These are phyloP conservation scores for Colletotrichum trifolii DNA, from an alignment of 2,329 filamentous ascomycete species.

Conservation along the genomic window DNA sequence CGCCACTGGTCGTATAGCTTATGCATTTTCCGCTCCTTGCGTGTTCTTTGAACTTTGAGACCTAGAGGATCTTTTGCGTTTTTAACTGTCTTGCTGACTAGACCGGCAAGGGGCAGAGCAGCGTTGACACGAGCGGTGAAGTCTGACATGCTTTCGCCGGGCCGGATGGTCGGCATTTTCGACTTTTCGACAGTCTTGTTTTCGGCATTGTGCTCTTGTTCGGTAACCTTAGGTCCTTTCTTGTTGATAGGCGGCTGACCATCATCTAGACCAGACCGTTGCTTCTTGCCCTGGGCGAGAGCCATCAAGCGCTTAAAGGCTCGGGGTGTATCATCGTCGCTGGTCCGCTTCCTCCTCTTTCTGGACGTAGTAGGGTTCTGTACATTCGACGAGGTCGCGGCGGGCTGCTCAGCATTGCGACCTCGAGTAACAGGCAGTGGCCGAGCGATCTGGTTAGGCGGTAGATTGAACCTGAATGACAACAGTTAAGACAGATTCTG, in stretches of 20 bases:
- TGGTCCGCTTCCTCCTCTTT: constrained; percentile 56
- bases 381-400: constrained; percentile 40
- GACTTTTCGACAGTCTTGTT: constrained; percentile 36
- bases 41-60: constrained; percentile 76
- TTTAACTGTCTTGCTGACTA: constrained; percentile 72
- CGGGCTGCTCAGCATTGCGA: constrained; percentile 19
- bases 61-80: constrained; percentile 73
- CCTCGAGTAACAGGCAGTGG: constrained; percentile 58
- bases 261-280: constrained; percentile 76
- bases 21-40: constrained; percentile 86
- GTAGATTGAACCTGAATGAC: constrained; percentile 60
- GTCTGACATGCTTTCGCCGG: constrained; percentile 84
- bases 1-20: constrained; percentile 83
- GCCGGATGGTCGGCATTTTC: constrained; percentile 75
- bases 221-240: constrained; percentile 40
- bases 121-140: constrained; percentile 88
- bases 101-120: constrained; percentile 78
- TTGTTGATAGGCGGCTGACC: constrained; percentile 55
- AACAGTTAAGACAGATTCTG: constrained; percentile 13
- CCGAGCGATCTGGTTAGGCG: constrained; percentile 59
- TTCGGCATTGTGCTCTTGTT: constrained; percentile 29
- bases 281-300: constrained; percentile 70
- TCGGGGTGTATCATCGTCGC: constrained; percentile 83
- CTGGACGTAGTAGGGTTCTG: constrained; percentile 48
- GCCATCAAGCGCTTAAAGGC: constrained; percentile 90